phyloP scores from a whole-genome alignment of 352 stramenopile species.

The Globisporangium rhizosaccharum region DNA sequence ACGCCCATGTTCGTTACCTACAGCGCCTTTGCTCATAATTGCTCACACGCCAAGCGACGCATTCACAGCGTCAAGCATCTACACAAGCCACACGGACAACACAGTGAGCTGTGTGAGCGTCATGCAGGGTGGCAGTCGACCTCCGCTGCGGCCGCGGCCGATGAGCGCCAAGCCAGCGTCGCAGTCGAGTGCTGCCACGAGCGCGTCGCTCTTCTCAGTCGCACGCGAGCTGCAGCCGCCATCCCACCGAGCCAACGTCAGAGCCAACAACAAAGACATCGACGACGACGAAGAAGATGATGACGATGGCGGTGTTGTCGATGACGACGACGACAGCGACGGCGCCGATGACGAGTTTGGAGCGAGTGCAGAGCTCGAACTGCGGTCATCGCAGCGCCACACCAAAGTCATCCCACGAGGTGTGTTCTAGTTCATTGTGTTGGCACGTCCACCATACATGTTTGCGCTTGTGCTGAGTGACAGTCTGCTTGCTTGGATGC shows the following conservation, averaged over 20 bases:
- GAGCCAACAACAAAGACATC: constrained; percentile 12
- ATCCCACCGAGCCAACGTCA: constrained; percentile 3
- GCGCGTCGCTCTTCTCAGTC: constrained; percentile 1
- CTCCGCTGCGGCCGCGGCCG: constrained; percentile 24
- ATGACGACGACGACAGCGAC: background rate
- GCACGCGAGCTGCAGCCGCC: background rate
- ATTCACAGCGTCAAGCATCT: background rate
- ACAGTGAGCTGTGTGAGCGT: background rate
- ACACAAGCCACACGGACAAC: background rate
- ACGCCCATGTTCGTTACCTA: too few species aligned
- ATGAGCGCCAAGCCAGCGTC: constrained; percentile 45
- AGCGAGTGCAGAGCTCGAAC: constrained; percentile 17
- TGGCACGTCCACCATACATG: background rate
- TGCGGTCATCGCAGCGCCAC: constrained; percentile 1
- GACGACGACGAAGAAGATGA: constrained; percentile 33
- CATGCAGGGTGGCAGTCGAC: constrained; percentile 3
- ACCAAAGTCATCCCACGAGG: background rate
- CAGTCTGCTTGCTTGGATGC: background rate
- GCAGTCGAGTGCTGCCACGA: background rate
- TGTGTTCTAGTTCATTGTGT: background rate
- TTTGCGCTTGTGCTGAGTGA: background rate
- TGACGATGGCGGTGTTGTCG: constrained; percentile 21
- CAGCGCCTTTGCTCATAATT: too few species aligned
- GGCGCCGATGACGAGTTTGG: constrained; percentile 28
- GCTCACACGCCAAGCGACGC: too few species aligned